Conservation (phyloP, 75 land plant genomes). For the Azolla pinnata region DNA sequence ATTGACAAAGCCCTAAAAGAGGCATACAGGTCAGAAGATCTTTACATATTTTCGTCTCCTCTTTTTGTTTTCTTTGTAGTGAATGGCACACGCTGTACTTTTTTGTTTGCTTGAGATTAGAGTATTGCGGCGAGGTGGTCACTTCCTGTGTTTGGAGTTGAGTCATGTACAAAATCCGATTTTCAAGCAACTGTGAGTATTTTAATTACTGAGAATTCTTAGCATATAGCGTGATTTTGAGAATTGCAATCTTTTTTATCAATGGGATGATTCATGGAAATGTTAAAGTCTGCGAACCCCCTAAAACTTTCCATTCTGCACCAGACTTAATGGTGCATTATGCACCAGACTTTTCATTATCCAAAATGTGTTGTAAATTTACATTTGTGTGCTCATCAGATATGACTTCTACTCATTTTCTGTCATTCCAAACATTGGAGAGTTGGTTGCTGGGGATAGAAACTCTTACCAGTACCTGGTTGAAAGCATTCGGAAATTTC, state of each 20-base stretch:
- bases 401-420: constrained; percentile 86
- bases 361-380: too few relatives aligned
- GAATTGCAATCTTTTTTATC: too few relatives aligned
- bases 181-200: constrained; percentile 55
- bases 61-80: background rate
- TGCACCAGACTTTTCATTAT: too few relatives aligned
- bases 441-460: constrained; percentile 79
- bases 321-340: too few relatives aligned
- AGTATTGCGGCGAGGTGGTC: constrained; percentile 77
- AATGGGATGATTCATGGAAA: too few relatives aligned
- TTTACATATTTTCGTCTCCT: background rate
- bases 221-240: background rate
- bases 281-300: too few relatives aligned
- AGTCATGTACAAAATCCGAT: constrained; percentile 78
- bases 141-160: constrained; percentile 87
- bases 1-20: constrained; percentile 85
- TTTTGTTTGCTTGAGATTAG: constrained; percentile 17
- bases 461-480: constrained; percentile 87
- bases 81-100: background rate
- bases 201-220: background rate
- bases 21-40: constrained; percentile 53
- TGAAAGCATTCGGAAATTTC: constrained; percentile 77
- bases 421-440: constrained; percentile 73
- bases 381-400: too few relatives aligned
- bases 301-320: too few relatives aligned